These are phyloP conservation scores for Phoma sp. DNA, from an alignment of 2,329 filamentous ascomycete genomes.

Conservation along the genomic window DNA sequence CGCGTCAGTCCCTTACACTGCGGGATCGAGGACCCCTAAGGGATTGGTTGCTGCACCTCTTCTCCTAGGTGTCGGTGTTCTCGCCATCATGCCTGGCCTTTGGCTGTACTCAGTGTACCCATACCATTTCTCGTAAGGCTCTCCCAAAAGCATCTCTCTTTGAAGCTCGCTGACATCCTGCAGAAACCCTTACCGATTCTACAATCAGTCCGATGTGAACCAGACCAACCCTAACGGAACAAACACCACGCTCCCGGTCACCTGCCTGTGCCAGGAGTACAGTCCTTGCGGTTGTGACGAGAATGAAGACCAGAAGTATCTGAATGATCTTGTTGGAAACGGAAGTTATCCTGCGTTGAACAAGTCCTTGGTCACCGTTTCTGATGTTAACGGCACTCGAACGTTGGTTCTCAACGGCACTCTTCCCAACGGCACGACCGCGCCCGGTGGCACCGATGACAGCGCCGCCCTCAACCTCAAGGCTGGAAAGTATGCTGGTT, in stretches of 20 bases:
- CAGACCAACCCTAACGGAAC: conserved; percentile 49
- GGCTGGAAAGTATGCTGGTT: conserved; percentile 44
- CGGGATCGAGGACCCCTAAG: conserved; percentile 58
- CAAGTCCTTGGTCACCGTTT: conserved; percentile 66
- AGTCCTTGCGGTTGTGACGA: conserved; percentile 72
- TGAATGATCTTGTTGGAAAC: conserved; percentile 64
- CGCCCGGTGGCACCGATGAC: conserved; percentile 47
- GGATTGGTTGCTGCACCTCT: conserved; percentile 59
- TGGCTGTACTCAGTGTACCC: conserved; percentile 70
- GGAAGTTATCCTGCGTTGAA: conserved; percentile 65
- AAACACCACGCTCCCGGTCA: conserved; percentile 56
- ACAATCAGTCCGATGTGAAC: conserved; percentile 52
- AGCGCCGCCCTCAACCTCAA: conserved; percentile 28
- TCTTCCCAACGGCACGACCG: conserved; percentile 63
- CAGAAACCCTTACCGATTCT: conserved; percentile 51
- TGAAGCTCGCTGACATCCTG: background rate
- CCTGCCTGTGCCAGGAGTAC: conserved; percentile 66
- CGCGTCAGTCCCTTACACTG: conserved; percentile 63
- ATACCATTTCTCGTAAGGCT: conserved; percentile 59
- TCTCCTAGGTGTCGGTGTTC: conserved; percentile 54
- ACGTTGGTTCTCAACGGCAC: conserved; percentile 79
- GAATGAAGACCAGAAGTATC: conserved; percentile 64
- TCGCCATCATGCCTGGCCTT: conserved; percentile 67
- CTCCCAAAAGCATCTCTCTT: background rate
- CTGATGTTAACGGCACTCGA: conserved; percentile 64